phyloP scores from a whole-genome alignment of 805 yeast genomes.

The Soucietia sequanensis region DNA sequence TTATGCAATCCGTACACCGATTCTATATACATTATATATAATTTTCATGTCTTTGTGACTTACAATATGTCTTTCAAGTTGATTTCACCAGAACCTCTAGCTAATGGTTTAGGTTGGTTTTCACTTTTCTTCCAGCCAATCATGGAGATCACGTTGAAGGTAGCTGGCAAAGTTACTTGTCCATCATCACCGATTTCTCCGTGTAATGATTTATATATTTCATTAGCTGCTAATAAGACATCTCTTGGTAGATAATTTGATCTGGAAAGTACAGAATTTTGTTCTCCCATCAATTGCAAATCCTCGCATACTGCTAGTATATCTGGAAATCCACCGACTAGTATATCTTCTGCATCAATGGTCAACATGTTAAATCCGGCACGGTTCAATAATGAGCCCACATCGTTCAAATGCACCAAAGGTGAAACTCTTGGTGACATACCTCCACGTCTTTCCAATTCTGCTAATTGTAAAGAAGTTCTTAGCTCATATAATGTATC shows the following conservation, averaged over 20 bases:
- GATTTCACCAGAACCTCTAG: slow-evolving; percentile 69
- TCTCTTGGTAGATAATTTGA: slow-evolving; percentile 48
- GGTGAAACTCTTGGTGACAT: slow-evolving; percentile 81
- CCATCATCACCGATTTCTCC: slow-evolving; percentile 56
- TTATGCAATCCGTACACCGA: too few species aligned
- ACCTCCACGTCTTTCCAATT: slow-evolving; percentile 75
- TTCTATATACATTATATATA: too few species aligned
- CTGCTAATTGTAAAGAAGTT: slow-evolving; percentile 78
- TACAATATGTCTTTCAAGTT: slow-evolving; percentile 61
- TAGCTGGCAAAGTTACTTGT: slow-evolving; percentile 62
- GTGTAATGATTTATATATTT: slow-evolving; percentile 69
- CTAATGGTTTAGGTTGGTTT: slow-evolving; percentile 67
- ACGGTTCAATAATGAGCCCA: slow-evolving; percentile 67
- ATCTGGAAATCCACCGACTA: slow-evolving; percentile 74
- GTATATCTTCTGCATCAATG: slow-evolving; percentile 78
- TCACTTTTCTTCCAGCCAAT: slow-evolving; percentile 85
- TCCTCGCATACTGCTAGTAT: slow-evolving; percentile 66
- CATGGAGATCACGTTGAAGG: slow-evolving; percentile 76
- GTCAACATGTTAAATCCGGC: slow-evolving; percentile 81
- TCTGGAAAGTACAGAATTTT: slow-evolving; percentile 62
- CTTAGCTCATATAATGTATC: slow-evolving; percentile 83
- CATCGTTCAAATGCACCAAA: slow-evolving; percentile 72
- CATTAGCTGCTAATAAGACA: slow-evolving; percentile 69
- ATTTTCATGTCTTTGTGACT: slow-evolving; percentile 1
- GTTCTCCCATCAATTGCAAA: slow-evolving; percentile 81